Evolutionary conservation across 176 grass and related monocot genomes (phyloP).

Genomic region (Triticum dicoccoides): DNA sequence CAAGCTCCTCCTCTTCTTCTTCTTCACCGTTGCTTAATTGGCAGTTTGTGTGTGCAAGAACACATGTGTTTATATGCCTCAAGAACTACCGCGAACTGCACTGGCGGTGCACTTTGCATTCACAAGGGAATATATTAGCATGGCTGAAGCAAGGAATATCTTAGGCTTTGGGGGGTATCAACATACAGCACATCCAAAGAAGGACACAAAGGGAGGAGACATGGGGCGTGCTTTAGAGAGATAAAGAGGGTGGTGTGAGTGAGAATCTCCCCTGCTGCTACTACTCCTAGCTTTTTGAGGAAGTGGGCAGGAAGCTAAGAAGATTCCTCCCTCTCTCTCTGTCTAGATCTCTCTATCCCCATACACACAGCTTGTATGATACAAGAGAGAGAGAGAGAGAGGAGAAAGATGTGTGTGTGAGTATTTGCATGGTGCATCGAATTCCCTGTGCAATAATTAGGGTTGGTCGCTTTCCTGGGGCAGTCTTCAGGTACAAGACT

Average conservation of each 20-base stretch:
- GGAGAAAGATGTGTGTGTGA: conserved; percentile 10
- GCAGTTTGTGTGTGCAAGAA: background rate
- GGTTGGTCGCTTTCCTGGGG: conserved; percentile 93
- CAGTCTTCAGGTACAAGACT: conserved; percentile 96
- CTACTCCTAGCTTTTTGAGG: conserved; percentile 71
- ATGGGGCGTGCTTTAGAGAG: conserved; percentile 36
- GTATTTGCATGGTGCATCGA: conserved; percentile 65
- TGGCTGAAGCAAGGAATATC: conserved; percentile 78
- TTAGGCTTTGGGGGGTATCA: conserved; percentile 55
- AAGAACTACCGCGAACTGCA: background rate
- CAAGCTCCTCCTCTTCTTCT: conserved; percentile 37
- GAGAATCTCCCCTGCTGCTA: conserved; percentile 80
- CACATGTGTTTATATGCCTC: conserved; percentile 21
- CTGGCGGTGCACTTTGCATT: conserved; percentile 43
- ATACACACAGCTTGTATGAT: background rate
- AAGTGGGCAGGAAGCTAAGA: conserved; percentile 90
- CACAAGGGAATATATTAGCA: conserved; percentile 47
- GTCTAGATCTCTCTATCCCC: conserved; percentile 4
- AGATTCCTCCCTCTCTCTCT: conserved; percentile 66
- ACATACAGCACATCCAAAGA: conserved; percentile 23
- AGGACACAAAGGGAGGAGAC: conserved; percentile 42
- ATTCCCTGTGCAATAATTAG: conserved; percentile 93
- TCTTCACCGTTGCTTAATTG: background rate
- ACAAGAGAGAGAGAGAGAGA: background rate
- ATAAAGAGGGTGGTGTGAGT: conserved; percentile 17